These are phyloP conservation scores for Mucor racemosus DNA, from an alignment of 371 early-diverging fungal species.

Conservation along the genomic window DNA sequence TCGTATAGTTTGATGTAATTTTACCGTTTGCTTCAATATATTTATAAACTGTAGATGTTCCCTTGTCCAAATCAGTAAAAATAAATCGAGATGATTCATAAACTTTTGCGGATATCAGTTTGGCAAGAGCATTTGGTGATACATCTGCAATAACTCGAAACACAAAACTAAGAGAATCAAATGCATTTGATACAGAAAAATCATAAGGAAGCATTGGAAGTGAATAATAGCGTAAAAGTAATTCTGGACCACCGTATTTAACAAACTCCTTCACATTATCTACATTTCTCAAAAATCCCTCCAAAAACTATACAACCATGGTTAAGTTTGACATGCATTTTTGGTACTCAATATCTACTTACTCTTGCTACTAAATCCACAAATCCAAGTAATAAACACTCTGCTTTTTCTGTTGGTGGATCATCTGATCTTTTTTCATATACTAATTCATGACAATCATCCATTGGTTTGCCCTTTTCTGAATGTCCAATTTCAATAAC, in stretches of 20 bases:
- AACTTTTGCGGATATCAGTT: slow-evolving; percentile 53
- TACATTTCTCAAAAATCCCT: slow-evolving; percentile 82
- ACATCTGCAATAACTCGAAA: slow-evolving; percentile 73
- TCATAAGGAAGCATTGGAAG: slow-evolving; percentile 79
- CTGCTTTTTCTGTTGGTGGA: slow-evolving; percentile 34
- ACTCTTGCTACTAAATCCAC: slow-evolving; percentile 31
- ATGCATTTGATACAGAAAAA: slow-evolving; percentile 67
- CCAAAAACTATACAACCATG: slow-evolving; percentile 64
- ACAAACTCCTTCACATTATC: slow-evolving; percentile 76
- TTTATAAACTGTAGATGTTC: slow-evolving; percentile 39
- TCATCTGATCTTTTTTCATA: slow-evolving; percentile 37
- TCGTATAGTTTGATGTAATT: not conserved
- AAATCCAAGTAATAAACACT: slow-evolving; percentile 28
- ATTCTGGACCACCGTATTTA: slow-evolving; percentile 64
- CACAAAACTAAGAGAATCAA: slow-evolving; percentile 73
- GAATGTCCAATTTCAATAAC: slow-evolving; percentile 54
- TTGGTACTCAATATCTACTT: slow-evolving; percentile 3
- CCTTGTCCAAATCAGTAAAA: slow-evolving; percentile 31
- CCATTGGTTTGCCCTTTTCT: slow-evolving; percentile 43
- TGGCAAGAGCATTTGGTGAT: slow-evolving; percentile 49
- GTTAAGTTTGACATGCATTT: not conserved
- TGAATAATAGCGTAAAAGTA: slow-evolving; percentile 68
- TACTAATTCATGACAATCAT: slow-evolving; percentile 41
- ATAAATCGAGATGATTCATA: slow-evolving; percentile 46
- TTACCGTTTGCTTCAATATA: slow-evolving; percentile 57